Percentiles rank a stretch among this genome's conserved stretches.
Evolutionary conservation across 2,329 filamentous ascomycete genomes (phyloP).

Genomic region (Phaeoacremonium minimum): DNA sequence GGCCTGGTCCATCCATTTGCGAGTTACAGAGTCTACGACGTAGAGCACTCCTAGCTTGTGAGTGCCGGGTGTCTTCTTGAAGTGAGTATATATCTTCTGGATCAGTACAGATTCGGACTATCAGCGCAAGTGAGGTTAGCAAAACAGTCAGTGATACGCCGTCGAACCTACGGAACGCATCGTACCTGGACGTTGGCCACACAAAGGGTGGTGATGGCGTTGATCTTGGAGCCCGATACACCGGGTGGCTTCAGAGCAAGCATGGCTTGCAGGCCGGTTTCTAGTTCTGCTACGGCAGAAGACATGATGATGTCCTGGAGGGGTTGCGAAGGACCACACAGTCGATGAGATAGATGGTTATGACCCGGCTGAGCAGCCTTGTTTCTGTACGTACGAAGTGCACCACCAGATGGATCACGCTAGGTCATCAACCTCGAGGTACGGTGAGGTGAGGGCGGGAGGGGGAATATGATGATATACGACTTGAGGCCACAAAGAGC

Average conservation of each 20-base stretch:
- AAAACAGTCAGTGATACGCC: no score
- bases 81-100: slow-evolving; percentile 94
- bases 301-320: slow-evolving; percentile 50
- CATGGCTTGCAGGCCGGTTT: slow-evolving; percentile 87
- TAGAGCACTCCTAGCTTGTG: slow-evolving; percentile 99
- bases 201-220: slow-evolving; percentile 80
- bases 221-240: slow-evolving; percentile 89
- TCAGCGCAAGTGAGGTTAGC: slow-evolving; percentile 20
- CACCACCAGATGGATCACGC: no score
- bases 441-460: no score
- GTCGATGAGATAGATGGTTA: no score
- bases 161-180: slow-evolving; percentile 5
- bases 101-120: slow-evolving; percentile 94
- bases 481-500: no score
- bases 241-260: slow-evolving; percentile 87
- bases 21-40: slow-evolving; percentile 99
- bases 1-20: slow-evolving; percentile 96
- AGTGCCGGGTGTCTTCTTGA: slow-evolving; percentile 89
- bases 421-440: no score
- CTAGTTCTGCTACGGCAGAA: slow-evolving; percentile 85
- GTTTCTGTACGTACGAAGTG: no score
- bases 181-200: slow-evolving; percentile 87
- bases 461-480: no score
- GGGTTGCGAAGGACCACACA: slow-evolving; percentile 10
- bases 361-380: slow-evolving; percentile 18